Base-by-base conservation (phyloP, 805 yeast genomes). In the Sugiyamaella floridensis region DNA sequence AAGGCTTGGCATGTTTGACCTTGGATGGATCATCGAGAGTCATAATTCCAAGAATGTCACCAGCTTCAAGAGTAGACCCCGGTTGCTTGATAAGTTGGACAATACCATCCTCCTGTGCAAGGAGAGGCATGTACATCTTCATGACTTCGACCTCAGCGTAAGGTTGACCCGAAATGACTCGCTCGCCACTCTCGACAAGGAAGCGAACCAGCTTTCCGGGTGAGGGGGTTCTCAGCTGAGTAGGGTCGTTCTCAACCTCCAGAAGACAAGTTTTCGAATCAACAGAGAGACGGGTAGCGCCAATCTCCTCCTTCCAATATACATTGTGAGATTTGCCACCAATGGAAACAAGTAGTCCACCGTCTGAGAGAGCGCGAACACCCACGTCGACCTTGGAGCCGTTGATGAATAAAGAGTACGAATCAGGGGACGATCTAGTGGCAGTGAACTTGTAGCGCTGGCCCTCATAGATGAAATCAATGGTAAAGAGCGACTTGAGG, bases 41-140 rank as follows among this genome's bases (percentile, higher is more conserved):
- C 61, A 93, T 77, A 55, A 93, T 92, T 20, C 97, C 99, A 67
- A 93, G 80, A 56, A 95, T 92, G 66, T 93, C 99, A 73, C 99
- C 99, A 47, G 97, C 97, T 62, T 81, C 81, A 54, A 93, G 85
- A 26, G 95, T 89, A n/a, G 98, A 85, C 50, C 99, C 99, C 9
- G 99, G 98, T 74, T 93, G 99, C 71, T 93, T 92, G 67, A 93
- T 82, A 43, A 89, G 75, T 74, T 92, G 97, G 50, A 90, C 87
- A 54, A 79, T 76, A 78, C 99, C 99, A 64, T 86, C 85, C 70
- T 92, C 99, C 70, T 83, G 88, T 18, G 97, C 92, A 65, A 90
- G 75, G 63, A 93, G 78, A 48, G 99, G 97, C 97, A 93, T 93
- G 72, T 90, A 89, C 99, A 93, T 93, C 73, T 93, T 93, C 99